Evolutionary conservation across 805 yeast species (phyloP).

Genomic region (Candida xiaguanensis): DNA sequence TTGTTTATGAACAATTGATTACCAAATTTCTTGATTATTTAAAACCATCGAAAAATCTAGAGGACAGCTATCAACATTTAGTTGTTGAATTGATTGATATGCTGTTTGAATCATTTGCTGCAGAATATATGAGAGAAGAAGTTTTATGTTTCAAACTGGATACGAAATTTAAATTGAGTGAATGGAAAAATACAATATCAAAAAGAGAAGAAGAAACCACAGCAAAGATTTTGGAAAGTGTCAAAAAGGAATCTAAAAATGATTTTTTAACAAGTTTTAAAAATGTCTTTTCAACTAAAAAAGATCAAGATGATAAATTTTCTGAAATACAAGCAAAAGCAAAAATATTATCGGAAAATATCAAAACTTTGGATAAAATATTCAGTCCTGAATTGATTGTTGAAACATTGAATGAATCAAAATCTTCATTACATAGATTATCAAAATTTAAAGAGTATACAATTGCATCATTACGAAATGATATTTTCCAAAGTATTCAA

Average conservation of each 20-base stretch:
- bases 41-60: slow-evolving; percentile 31
- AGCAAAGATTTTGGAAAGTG: slow-evolving; percentile 45
- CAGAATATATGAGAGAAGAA: slow-evolving; percentile 40
- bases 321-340: slow-evolving; percentile 78
- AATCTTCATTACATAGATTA: slow-evolving; percentile 58
- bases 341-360: slow-evolving; percentile 69
- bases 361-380: slow-evolving; percentile 70
- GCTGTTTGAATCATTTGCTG: slow-evolving; percentile 37
- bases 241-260: slow-evolving; percentile 45
- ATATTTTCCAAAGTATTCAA: slow-evolving; percentile 41
- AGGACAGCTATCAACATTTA: slow-evolving; percentile 28
- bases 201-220: slow-evolving; percentile 48
- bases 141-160: slow-evolving; percentile 21
- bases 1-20: slow-evolving; percentile 29
- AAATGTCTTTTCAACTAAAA: slow-evolving; percentile 49
- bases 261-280: slow-evolving; percentile 64
- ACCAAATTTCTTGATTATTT: slow-evolving; percentile 23
- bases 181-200: slow-evolving; percentile 34
- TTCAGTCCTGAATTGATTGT: slow-evolving; percentile 80
- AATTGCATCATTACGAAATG: slow-evolving; percentile 29
- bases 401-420: slow-evolving; percentile 65
- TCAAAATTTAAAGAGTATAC: slow-evolving; percentile 32
- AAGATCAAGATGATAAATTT: slow-evolving; percentile 20
- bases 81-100: slow-evolving; percentile 38
- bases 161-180: slow-evolving; percentile 21